Conservation (phyloP, 164 flowering plant genomes). For the Annona squamosa region DNA sequence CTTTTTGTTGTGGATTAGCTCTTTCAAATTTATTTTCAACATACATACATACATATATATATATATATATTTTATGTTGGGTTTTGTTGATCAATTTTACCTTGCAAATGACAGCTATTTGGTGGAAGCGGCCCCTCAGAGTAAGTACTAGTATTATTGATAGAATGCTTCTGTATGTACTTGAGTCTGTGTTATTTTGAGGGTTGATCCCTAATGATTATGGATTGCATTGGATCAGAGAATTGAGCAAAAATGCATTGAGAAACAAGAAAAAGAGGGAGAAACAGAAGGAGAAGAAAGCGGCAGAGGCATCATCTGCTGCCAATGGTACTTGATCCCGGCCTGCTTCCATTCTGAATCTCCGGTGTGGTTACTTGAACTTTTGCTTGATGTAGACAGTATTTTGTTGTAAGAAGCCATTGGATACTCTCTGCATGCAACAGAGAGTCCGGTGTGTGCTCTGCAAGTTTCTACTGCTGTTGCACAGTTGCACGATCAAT, state of each 20-base stretch:
- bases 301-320: slow-evolving; percentile 44
- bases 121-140: slow-evolving; percentile 54
- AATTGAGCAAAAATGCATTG: slow-evolving; percentile 81
- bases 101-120: slow-evolving; percentile 48
- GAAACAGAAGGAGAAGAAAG: slow-evolving; percentile 84
- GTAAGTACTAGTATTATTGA: slow-evolving; percentile 33
- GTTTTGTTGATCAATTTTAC: slow-evolving; percentile 9
- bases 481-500: neutral
- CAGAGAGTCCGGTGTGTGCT: neutral
- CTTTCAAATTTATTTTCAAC: no score
- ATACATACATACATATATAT: no score
- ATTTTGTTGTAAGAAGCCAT: neutral
- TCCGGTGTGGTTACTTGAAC: neutral
- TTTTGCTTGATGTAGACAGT: neutral
- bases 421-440: neutral
- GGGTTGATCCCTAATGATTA: neutral
- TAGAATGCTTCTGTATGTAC: neutral
- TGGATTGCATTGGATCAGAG: slow-evolving; percentile 26
- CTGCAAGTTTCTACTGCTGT: neutral
- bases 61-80: neutral
- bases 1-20: neutral
- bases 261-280: slow-evolving; percentile 88
- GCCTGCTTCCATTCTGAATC: neutral
- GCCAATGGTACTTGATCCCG: slow-evolving; percentile 12
- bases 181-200: neutral